Evolutionary conservation across 208 protist species (phyloP), one percentile per base, ranked within the genome.

Genomic region (Trypanosoma theileri): DNA sequence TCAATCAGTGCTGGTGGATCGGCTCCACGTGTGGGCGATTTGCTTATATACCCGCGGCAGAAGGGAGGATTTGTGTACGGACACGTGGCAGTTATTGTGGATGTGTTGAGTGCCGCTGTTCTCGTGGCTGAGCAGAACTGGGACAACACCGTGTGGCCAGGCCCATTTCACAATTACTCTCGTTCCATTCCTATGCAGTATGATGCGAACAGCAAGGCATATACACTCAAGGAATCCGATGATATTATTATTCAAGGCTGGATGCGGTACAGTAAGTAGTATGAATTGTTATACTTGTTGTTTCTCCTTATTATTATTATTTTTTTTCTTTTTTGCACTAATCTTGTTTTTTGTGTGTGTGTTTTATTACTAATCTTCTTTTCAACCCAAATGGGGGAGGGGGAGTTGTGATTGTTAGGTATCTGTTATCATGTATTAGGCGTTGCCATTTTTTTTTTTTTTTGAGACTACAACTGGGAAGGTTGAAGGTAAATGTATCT

Each of bases 81-180:
- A 0, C 90, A 95, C 67, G 87, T 95, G 17, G 85, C 87, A 9
- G 90, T 93, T 7, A 70, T 95, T 42, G 84, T 86, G 0, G 64
- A 53, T 3, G 84, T 93, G 40, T 77, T 75, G 42, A n/a, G 4
- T 7, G 9, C 59, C 2, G 59, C 31, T 12, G 75, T 93, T 28
- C 78, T 78, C 46, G 45, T 96, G 3, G 90, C 84, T 26, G 87
- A 96, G 79, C 90, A 96, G 69, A 96, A 96, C 76, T 96, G 90
- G 90, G 68, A 78, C 17, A 91, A 83, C 65, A 58, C 28, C 14
- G 63, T 26, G 24, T 96, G 90, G 90, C 77, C 80, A 7, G 66
- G 28, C 6, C 89, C 89, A 17, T 75, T 80, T 59, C 84, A 91
- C 65, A 91, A 95, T 77, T 88, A 90, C 77, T 77, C 75, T 1